These are phyloP conservation scores for Didymella pomorum DNA, from an alignment of 2,329 filamentous ascomycete species.

Conservation along the genomic window DNA sequence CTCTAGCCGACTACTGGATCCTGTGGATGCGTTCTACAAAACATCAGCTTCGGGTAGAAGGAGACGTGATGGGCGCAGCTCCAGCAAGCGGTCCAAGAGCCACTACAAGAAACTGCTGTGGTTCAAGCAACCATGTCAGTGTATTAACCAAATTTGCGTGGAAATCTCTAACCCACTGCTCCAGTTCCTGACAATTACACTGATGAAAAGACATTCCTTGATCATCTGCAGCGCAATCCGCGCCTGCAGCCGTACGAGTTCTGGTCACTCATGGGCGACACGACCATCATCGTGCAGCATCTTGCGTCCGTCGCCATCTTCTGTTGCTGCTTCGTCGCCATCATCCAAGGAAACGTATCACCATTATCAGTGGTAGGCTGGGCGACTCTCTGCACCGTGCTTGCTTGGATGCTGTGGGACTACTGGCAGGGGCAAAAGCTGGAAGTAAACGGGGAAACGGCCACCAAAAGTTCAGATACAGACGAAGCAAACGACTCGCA, in stretches of 20 bases:
- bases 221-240: slow-evolving; percentile 93
- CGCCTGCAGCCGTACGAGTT: slow-evolving; percentile 95
- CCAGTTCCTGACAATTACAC: slow-evolving; percentile 98
- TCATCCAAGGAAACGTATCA: slow-evolving; percentile 85
- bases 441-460: slow-evolving; percentile 41
- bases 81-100: slow-evolving; percentile 73
- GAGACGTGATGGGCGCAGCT: slow-evolving; percentile 64
- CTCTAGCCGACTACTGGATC: slow-evolving; percentile 24
- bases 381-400: slow-evolving; percentile 80
- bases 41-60: slow-evolving; percentile 42
- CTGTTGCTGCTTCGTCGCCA: slow-evolving; percentile 90
- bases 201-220: slow-evolving; percentile 94
- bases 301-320: slow-evolving; percentile 95
- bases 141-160: too few species aligned
- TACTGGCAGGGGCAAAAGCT: slow-evolving; percentile 82
- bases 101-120: slow-evolving; percentile 96
- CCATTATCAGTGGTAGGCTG: slow-evolving; percentile 88
- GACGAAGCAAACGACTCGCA: slow-evolving; percentile 1
- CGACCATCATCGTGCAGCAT: slow-evolving; percentile 96
- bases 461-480: background rate
- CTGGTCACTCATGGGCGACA: slow-evolving; percentile 94
- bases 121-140: slow-evolving; percentile 92
- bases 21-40: slow-evolving; percentile 23
- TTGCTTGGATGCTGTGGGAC: slow-evolving; percentile 93
- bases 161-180: slow-evolving; percentile 8